Percentiles rank a stretch among this genome's conserved stretches.
phyloP scores from a whole-genome alignment of 2,329 filamentous ascomycete species.

The Leptographium radiaticola region DNA sequence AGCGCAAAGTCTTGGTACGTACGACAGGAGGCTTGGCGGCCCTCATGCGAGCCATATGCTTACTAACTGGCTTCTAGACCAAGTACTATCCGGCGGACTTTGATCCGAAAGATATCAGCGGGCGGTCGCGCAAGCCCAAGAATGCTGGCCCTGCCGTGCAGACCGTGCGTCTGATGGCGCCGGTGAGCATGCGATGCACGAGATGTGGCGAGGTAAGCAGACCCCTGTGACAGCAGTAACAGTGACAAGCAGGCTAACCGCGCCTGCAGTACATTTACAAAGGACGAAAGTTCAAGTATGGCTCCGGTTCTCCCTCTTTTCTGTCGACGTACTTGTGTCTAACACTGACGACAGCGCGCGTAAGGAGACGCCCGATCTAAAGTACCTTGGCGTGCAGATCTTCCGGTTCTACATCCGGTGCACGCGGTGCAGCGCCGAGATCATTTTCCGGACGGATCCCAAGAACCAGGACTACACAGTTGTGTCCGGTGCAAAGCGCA shows the following conservation, averaged over 20 bases:
- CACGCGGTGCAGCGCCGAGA: slow-evolving; percentile 73
- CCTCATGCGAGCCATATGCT: background rate
- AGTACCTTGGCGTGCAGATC: slow-evolving; percentile 78
- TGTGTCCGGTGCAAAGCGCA: slow-evolving; percentile 74
- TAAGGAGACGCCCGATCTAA: slow-evolving; percentile 75
- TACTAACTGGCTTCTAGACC: background rate
- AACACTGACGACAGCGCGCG: slow-evolving; percentile 33
- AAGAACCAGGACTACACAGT: slow-evolving; percentile 74
- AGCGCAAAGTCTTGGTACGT: slow-evolving; percentile 26
- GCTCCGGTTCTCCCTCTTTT: background rate
- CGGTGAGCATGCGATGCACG: slow-evolving; percentile 65
- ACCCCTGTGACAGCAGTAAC: too few species aligned
- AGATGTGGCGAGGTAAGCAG: slow-evolving; percentile 15
- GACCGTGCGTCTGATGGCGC: slow-evolving; percentile 81
- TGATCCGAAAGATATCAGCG: slow-evolving; percentile 69
- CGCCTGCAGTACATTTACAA: slow-evolving; percentile 14
- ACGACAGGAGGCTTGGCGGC: background rate
- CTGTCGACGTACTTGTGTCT: background rate
- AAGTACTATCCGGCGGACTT: slow-evolving; percentile 57
- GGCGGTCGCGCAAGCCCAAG: slow-evolving; percentile 47
- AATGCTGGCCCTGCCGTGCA: slow-evolving; percentile 66
- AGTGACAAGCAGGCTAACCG: background rate
- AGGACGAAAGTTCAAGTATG: slow-evolving; percentile 75
- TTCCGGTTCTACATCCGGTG: slow-evolving; percentile 87
- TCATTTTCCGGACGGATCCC: slow-evolving; percentile 88